A percentile compares a stretch with the other conserved stretches of the same genome.
Conservation (phyloP, 2,329 filamentous ascomycete genomes). For the Phialophora tarda region DNA sequence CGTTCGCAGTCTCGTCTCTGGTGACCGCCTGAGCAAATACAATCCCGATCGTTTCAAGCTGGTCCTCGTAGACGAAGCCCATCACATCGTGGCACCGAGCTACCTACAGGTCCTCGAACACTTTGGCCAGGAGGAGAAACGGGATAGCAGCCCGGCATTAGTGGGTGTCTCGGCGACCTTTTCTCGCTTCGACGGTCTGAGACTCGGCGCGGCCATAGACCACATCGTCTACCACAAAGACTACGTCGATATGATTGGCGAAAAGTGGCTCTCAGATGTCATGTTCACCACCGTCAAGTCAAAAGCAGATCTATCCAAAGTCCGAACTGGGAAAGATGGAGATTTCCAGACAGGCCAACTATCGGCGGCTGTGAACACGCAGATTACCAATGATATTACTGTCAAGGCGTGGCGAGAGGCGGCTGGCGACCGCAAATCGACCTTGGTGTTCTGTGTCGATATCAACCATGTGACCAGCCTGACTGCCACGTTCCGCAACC, state of each 20-base stretch:
- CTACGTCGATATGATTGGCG: conserved; percentile 79
- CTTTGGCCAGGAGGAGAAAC: conserved; percentile 69
- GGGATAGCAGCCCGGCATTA: conserved; percentile 64
- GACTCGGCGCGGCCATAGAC: conserved; percentile 83
- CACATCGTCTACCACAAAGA: conserved; percentile 95
- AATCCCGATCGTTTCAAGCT: conserved; percentile 82
- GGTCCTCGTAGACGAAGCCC: conserved; percentile 91
- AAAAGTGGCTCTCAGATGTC: conserved; percentile 91
- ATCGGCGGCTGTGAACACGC: conserved; percentile 81
- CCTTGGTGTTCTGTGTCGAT: conserved; percentile 93
- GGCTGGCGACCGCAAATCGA: conserved; percentile 75
- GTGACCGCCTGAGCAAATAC: conserved; percentile 79
- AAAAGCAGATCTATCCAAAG: conserved; percentile 75
- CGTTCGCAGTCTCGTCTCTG: conserved; percentile 79
- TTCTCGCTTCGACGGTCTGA: conserved; percentile 81
- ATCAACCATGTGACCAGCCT: conserved; percentile 78
- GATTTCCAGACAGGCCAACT: conserved; percentile 83
- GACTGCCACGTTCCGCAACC: conserved; percentile 74
- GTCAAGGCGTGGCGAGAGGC: conserved; percentile 85
- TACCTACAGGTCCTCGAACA: conserved; percentile 79
- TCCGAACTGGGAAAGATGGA: conserved; percentile 68
- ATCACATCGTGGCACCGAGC: conserved; percentile 86
- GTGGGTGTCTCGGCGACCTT: conserved; percentile 88
- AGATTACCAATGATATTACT: conserved; percentile 79
- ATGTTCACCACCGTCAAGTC: conserved; percentile 91